A percentile compares a stretch with the other conserved stretches of the same genome.
Conservation (phyloP, 106 monocot genomes). For the Narthecium ossifragum region DNA sequence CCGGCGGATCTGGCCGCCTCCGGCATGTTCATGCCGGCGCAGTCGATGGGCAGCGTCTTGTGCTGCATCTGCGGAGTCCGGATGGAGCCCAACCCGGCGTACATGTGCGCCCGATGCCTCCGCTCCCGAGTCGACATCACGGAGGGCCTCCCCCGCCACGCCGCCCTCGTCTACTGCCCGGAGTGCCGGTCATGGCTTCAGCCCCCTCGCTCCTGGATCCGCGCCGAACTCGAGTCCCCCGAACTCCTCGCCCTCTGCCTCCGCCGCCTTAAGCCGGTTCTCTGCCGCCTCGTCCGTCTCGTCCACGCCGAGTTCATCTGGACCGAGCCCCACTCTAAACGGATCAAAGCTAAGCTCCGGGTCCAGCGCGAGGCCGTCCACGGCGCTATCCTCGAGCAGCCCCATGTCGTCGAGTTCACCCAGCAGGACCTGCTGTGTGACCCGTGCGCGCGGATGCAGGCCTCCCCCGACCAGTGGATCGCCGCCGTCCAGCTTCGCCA, state of each 20-base stretch:
- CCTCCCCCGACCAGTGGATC: slow-evolving; percentile 90
- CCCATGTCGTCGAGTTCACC: slow-evolving; percentile 66
- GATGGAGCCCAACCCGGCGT: too few relatives aligned
- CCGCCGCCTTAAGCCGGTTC: slow-evolving; percentile 19
- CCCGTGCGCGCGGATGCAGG: slow-evolving; percentile 52
- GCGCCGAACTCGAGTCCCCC: slow-evolving; percentile 45
- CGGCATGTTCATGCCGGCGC: too few relatives aligned
- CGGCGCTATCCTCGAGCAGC: slow-evolving; percentile 65
- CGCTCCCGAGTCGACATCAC: too few relatives aligned
- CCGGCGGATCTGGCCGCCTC: too few relatives aligned
- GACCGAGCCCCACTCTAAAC: slow-evolving; percentile 95
- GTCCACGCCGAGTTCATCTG: slow-evolving; percentile 65
- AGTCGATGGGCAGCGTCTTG: too few relatives aligned
- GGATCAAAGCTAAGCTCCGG: slow-evolving; percentile 59
- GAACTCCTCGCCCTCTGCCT: slow-evolving; percentile 50
- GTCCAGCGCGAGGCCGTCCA: slow-evolving; percentile 66
- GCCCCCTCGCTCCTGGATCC: too few relatives aligned
- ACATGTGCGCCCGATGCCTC: too few relatives aligned
- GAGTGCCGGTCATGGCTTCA: slow-evolving; percentile 56
- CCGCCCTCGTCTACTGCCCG: slow-evolving; percentile 42
- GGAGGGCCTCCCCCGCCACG: slow-evolving; percentile 51
- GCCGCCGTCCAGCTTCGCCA: slow-evolving; percentile 91
- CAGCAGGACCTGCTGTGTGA: slow-evolving; percentile 77
- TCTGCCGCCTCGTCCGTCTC: slow-evolving; percentile 25
- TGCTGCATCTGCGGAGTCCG: too few relatives aligned